phyloP scores from a whole-genome alignment of 1,284 basidiomycete species.

The Leccinum angustisporum region DNA sequence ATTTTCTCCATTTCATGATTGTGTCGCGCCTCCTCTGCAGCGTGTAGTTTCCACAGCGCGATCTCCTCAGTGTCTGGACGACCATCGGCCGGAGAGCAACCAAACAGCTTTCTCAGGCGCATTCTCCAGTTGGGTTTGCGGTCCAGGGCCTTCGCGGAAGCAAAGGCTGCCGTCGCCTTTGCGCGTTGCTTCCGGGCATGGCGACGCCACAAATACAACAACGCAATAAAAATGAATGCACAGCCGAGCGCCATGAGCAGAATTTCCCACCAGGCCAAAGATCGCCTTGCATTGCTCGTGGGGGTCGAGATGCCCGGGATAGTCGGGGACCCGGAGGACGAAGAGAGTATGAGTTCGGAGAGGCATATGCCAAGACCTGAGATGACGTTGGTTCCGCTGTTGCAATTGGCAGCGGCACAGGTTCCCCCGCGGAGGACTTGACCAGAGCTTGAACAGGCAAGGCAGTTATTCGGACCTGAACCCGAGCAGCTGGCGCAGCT shows the following conservation, averaged over 20 bases:
- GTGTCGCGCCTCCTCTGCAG: constrained; percentile 51
- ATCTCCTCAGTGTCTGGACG: constrained; percentile 41
- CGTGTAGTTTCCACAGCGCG: constrained; percentile 42
- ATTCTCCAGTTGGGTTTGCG: constrained; percentile 49
- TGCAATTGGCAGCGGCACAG: constrained; percentile 64
- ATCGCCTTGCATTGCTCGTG: constrained; percentile 33
- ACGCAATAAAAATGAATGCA: constrained; percentile 68
- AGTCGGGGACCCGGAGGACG: constrained; percentile 43
- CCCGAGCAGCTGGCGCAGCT: constrained; percentile 75
- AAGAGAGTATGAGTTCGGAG: constrained; percentile 57
- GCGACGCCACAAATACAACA: constrained; percentile 68
- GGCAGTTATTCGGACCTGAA: constrained; percentile 60
- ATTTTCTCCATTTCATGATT: constrained; percentile 51
- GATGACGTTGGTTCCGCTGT: constrained; percentile 51
- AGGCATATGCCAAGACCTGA: constrained; percentile 75
- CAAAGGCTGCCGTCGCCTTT: constrained; percentile 64
- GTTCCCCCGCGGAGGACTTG: constrained; percentile 62
- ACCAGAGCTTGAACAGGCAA: constrained; percentile 66
- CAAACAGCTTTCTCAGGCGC: constrained; percentile 56
- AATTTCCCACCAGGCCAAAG: constrained; percentile 77
- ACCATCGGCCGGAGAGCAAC: constrained; percentile 38
- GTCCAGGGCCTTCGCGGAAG: constrained; percentile 54
- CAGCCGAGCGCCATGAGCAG: constrained; percentile 78
- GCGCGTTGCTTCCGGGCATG: constrained; percentile 65
- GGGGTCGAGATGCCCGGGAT: constrained; percentile 55